phyloP scores from a whole-genome alignment of 257 asterid genomes.

The Capsicum chinense region DNA sequence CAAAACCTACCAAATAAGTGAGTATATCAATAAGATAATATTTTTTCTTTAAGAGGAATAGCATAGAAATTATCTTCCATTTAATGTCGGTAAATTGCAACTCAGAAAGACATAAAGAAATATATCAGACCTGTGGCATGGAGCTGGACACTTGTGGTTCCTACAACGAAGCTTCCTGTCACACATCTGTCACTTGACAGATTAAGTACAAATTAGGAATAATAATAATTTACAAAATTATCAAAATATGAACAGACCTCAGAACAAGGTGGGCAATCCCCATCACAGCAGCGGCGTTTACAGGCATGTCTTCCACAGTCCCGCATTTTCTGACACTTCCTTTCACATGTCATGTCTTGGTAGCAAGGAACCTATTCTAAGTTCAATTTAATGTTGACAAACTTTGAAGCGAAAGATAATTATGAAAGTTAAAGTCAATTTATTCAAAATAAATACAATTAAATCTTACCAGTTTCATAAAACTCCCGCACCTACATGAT shows the following conservation, averaged over 20 bases:
- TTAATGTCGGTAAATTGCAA: neutral
- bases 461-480: conserved; percentile 72
- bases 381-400: conserved; percentile 48
- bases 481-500: conserved; percentile 97
- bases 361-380: conserved; percentile 85
- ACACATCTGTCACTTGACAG: conserved; percentile 63
- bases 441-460: neutral
- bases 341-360: conserved; percentile 91
- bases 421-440: neutral
- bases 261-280: conserved; percentile 94
- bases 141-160: conserved; percentile 96
- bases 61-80: conserved; percentile 29
- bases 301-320: conserved; percentile 94
- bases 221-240: neutral
- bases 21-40: neutral
- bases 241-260: conserved; percentile 60
- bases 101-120: conserved; percentile 28
- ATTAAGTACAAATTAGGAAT: conserved; percentile 17
- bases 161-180: conserved; percentile 93
- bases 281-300: conserved; percentile 93
- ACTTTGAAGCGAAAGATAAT: conserved; percentile 6
- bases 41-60: neutral
- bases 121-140: conserved; percentile 79
- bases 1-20: neutral
- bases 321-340: conserved; percentile 82